Evolutionary conservation across 83 land plant genomes (phyloP).

Genomic region (Thuja plicata): DNA sequence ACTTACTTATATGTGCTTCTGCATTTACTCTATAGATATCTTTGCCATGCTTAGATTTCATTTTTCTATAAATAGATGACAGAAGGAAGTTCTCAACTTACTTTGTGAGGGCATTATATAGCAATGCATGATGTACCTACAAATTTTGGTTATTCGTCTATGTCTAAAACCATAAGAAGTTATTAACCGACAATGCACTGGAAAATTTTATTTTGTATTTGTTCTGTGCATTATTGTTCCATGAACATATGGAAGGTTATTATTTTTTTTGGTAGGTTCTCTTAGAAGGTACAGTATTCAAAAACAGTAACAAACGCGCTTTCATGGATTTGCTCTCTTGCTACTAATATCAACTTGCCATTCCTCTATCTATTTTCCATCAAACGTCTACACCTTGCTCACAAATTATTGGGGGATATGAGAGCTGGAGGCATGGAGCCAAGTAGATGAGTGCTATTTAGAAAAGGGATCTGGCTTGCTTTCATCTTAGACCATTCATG

Average conservation of each 20-base stretch:
- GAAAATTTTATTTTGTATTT: neutral
- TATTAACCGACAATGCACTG: neutral
- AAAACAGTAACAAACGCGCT: neutral
- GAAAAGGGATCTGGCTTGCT: neutral
- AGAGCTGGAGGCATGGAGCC: neutral
- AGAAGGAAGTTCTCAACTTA: neutral
- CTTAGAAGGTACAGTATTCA: neutral
- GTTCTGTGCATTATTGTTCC: neutral
- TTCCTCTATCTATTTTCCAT: neutral
- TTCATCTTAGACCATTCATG: neutral
- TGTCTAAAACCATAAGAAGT: neutral
- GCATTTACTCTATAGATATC: neutral
- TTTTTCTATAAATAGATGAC: neutral
- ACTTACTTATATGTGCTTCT: neutral
- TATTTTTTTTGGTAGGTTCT: neutral
- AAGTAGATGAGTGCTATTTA: neutral
- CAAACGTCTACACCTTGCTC: neutral
- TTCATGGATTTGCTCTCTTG: neutral
- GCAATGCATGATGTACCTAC: neutral
- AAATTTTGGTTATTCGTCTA: neutral
- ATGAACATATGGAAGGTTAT: neutral
- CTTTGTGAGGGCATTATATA: no score
- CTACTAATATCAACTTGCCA: neutral
- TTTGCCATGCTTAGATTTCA: neutral
- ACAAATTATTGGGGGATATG: neutral